Conservation (phyloP, 2,329 filamentous ascomycete species). For the Tolypocladium ovalisporum region DNA sequence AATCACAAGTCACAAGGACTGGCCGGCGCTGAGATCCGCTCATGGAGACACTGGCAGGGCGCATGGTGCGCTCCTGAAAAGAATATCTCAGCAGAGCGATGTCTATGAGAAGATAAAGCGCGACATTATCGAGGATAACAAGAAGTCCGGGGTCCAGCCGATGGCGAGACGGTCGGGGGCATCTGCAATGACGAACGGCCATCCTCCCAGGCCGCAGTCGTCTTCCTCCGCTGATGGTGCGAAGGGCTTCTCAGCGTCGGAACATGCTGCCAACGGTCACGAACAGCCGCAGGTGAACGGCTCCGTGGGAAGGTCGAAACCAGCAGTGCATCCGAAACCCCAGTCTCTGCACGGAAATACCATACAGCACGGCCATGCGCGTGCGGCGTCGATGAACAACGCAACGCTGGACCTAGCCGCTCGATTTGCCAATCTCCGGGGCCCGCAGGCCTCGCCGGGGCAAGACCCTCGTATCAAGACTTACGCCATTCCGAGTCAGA, state of each 20-base stretch:
- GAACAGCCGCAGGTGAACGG: conserved; percentile 7
- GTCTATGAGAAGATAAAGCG: conserved; percentile 48
- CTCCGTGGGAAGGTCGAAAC: conserved; percentile 26
- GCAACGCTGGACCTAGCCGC: conserved; percentile 38
- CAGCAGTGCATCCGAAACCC: conserved; percentile 54
- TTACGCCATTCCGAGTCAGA: conserved; percentile 30
- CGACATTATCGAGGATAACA: conserved; percentile 53
- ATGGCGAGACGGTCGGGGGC: conserved; percentile 9
- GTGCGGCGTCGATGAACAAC: conserved; percentile 15
- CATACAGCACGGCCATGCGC: conserved; percentile 20
- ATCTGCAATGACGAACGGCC: conserved; percentile 6
- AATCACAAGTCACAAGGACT: conserved; percentile 69
- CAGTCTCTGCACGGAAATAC: conserved; percentile 53
- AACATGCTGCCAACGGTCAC: conserved; percentile 2
- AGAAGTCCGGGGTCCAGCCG: conserved; percentile 46
- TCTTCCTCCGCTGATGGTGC: not conserved
- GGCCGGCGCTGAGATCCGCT: conserved; percentile 49
- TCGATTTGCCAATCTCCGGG: conserved; percentile 47
- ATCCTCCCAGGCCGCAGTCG: not conserved
- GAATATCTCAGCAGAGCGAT: conserved; percentile 34
- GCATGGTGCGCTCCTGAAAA: conserved; percentile 38
- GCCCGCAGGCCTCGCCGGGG: conserved; percentile 24
- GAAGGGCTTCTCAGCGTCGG: not conserved
- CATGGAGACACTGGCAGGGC: conserved; percentile 33
- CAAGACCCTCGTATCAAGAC: conserved; percentile 45